Evolutionary conservation across 225 moss, liverwort and hornwort species (phyloP).

Genomic region (Marchantia paleacea): DNA sequence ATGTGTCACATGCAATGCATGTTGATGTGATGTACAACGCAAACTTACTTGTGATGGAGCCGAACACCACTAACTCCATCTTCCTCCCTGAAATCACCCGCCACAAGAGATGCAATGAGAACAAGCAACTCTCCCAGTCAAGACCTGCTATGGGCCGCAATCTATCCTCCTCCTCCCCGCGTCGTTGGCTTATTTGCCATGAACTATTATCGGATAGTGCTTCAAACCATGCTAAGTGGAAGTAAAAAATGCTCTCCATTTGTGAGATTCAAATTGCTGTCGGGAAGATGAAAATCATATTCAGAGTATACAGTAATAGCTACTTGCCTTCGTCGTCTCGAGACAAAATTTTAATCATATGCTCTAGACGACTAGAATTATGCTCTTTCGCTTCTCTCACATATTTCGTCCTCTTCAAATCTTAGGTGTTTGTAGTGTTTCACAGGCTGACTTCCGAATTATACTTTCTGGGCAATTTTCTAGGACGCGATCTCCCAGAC

Average conservation of each 20-base stretch:
- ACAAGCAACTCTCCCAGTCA: not conserved
- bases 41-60: conserved; percentile 86
- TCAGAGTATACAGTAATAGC: not conserved
- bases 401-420: not conserved
- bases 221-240: no score
- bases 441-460: not conserved
- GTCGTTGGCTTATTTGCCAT: no score
- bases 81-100: conserved; percentile 55
- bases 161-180: no score
- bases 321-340: not conserved
- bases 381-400: not conserved
- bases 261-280: not conserved
- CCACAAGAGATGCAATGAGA: not conserved
- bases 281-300: not conserved
- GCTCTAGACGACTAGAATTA: not conserved
- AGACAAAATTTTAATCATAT: not conserved
- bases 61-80: conserved; percentile 90
- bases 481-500: not conserved
- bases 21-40: not conserved
- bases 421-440: not conserved
- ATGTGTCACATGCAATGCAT: not conserved
- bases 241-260: no score
- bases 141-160: no score
- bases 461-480: no score
- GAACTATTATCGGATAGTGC: no score